These are phyloP conservation scores for Diaporthe aspalathi DNA, from an alignment of 2,329 filamentous ascomycete species.

Conservation along the genomic window DNA sequence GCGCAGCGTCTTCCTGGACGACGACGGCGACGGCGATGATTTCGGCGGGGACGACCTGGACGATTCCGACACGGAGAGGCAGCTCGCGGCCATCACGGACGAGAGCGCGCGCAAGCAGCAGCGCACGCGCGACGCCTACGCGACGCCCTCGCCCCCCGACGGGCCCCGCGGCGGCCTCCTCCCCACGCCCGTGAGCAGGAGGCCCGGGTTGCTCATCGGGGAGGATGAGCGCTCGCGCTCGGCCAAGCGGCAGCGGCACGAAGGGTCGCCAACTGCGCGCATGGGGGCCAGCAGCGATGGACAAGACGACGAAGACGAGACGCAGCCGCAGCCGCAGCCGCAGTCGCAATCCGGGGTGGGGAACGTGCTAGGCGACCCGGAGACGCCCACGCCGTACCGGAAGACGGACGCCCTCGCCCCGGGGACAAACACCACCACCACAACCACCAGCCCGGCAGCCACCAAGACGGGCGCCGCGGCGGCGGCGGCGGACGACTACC, in stretches of 20 bases:
- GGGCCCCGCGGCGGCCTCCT: conserved; percentile 39
- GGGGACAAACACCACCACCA: not conserved
- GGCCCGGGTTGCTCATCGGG: conserved; percentile 35
- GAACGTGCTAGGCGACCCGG: not conserved
- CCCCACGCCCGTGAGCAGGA: conserved; percentile 47
- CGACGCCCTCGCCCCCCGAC: conserved; percentile 48
- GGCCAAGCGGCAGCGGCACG: conserved; percentile 36
- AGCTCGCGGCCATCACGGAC: conserved; percentile 52
- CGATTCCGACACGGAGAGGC: conserved; percentile 53
- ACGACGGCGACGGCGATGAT: conserved; percentile 42
- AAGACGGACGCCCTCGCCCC: conserved; percentile 31
- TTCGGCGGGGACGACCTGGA: conserved; percentile 48
- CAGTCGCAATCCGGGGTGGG: not conserved
- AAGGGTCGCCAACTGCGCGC: not conserved
- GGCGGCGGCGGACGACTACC: conserved; percentile 42
- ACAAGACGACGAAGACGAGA: not conserved
- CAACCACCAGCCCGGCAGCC: conserved; percentile 39
- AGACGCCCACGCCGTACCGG: conserved; percentile 36
- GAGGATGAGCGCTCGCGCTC: conserved; percentile 33
- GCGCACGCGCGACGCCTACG: conserved; percentile 38
- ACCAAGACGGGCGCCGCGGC: not conserved
- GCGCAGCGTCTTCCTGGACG: conserved; percentile 42
- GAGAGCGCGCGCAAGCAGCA: conserved; percentile 47
- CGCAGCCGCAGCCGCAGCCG: not conserved
- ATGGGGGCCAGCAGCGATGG: not conserved